A percentile compares a stretch with the other conserved stretches of the same genome.
Conservation (phyloP, 257 asterid species). For the Leptodermis oblonga region DNA sequence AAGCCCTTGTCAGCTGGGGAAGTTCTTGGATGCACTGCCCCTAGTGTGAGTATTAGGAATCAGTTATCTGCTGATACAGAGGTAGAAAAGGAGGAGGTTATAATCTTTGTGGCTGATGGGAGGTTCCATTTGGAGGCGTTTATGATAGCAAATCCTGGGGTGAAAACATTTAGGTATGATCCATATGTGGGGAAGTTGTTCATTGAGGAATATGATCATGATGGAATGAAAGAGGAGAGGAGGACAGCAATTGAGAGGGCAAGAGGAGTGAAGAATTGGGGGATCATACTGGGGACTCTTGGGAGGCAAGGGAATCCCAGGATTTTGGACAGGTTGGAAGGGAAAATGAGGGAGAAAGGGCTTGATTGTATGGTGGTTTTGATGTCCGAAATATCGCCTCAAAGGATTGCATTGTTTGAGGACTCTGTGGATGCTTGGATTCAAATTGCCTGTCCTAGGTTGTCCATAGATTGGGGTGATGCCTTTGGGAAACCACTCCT, state of each 20-base stretch:
- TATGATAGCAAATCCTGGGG: constrained; percentile 89
- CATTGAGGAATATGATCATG: constrained; percentile 87
- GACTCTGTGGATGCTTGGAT: constrained; percentile 93
- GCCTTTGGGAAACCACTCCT: constrained; percentile 82
- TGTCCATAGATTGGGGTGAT: constrained; percentile 98
- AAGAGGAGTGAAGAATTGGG: constrained; percentile 65
- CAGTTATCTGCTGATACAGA: not conserved
- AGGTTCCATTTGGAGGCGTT: constrained; percentile 96
- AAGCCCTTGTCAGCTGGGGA: constrained; percentile 98
- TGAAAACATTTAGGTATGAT: constrained; percentile 71
- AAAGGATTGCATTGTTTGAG: constrained; percentile 70
- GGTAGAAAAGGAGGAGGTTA: constrained; percentile 27
- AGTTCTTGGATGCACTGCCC: constrained; percentile 95
- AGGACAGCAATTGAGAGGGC: constrained; percentile 80
- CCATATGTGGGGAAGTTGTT: constrained; percentile 82
- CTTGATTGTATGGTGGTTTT: constrained; percentile 72
- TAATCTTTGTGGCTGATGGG: constrained; percentile 89
- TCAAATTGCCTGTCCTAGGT: constrained; percentile 93
- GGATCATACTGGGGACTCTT: constrained; percentile 78
- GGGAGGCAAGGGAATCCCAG: constrained; percentile 91
- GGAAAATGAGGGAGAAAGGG: constrained; percentile 73
- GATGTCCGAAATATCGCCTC: constrained; percentile 91
- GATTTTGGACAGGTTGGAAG: constrained; percentile 71
- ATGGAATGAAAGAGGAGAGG: constrained; percentile 82
- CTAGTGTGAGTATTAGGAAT: constrained; percentile 38